These are phyloP conservation scores for Vickermania spadyakhi DNA, from an alignment of 208 protist genomes.

Conservation along the genomic window DNA sequence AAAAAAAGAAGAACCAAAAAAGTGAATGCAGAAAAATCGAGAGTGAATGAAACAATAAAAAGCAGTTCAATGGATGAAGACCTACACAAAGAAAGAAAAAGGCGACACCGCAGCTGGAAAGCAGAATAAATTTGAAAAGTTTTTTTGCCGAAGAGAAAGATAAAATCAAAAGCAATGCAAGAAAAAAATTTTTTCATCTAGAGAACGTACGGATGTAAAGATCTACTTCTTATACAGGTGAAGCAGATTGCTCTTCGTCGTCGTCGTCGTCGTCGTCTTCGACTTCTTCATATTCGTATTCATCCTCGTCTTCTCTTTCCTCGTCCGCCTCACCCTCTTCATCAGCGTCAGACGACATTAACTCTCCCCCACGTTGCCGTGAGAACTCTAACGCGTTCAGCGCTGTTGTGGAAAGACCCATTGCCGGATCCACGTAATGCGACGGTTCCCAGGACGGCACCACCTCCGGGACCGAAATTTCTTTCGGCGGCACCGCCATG, in stretches of 20 bases:
- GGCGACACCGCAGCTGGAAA: too few species aligned
- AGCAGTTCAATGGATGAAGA: too few species aligned
- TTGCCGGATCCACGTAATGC: background rate
- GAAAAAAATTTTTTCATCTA: too few species aligned
- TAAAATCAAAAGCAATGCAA: too few species aligned
- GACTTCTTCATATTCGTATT: slow-evolving; percentile 1
- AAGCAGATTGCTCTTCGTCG: slow-evolving; percentile 1
- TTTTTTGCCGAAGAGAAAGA: too few species aligned
- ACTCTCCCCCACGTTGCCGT: background rate
- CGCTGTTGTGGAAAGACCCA: background rate
- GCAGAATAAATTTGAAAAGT: too few species aligned
- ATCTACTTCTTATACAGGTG: too few species aligned
- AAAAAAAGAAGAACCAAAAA: slow-evolving; percentile 1
- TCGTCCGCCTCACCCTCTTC: slow-evolving; percentile 3
- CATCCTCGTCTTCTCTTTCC: slow-evolving; percentile 5
- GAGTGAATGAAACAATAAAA: slow-evolving; percentile 3
- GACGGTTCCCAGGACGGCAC: background rate
- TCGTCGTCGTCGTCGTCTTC: slow-evolving; percentile 3
- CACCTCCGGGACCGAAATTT: background rate
- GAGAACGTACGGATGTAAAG: too few species aligned
- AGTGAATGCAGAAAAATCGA: background rate
- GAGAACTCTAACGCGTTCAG: background rate
- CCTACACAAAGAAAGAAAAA: too few species aligned
- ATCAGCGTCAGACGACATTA: slow-evolving; percentile 2
- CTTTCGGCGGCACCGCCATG: background rate